Evolutionary conservation across 75 land plant genomes (phyloP), one percentile per base, ranked within the genome.

Genomic region (Cupressus sempervirens): DNA sequence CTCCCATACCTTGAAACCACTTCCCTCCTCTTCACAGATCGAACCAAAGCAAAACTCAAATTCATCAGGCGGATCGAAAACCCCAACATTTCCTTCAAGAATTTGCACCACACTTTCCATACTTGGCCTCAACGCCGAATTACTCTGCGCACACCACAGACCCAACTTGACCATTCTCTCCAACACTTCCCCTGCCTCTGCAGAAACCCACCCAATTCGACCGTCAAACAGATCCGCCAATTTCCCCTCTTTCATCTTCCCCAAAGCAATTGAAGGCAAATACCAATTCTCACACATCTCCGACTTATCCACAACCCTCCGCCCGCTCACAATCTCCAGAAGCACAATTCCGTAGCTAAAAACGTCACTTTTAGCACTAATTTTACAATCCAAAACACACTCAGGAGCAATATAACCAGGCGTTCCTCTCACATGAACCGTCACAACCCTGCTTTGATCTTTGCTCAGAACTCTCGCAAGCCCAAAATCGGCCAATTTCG

Each of bases 401-500:
- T 88, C 89, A 16, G 89, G 89, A 16, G 89, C 89, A 20, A 88
- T 72, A 68, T 88, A 88, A 0, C 87, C 89, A 35, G 83, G 83
- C 18, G 87, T 88, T 9, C 89, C 89, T 23, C 87, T 86, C 35
- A 86, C 46, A 20, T 56, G 20, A 11, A 38, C 67, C 34, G 87
- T 88, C 16, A 86, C 67, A 16, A 86, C 87, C 10, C 81, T 87
- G 7, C 85, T 86, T 56, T 18, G 23, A 18, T 84, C 80, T 35
- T 72, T 72, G 14, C 83, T 73, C 26, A 88, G 38, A 8, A 80
- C n/a, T 73, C 81, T 86, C 0, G 90, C 87, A 0, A 88, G 45
- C 1, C 90, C 87, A 32, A 88, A 88, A 86, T 88, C 88, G 7
- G 85, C 83, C n/a, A 88, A 83, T 40, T 88, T 88, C 4, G 90